Percentiles rank a stretch among this genome's conserved stretches.
These are phyloP conservation scores for Anisodus tanguticus DNA, from an alignment of 257 asterid species.

Conservation along the genomic window DNA sequence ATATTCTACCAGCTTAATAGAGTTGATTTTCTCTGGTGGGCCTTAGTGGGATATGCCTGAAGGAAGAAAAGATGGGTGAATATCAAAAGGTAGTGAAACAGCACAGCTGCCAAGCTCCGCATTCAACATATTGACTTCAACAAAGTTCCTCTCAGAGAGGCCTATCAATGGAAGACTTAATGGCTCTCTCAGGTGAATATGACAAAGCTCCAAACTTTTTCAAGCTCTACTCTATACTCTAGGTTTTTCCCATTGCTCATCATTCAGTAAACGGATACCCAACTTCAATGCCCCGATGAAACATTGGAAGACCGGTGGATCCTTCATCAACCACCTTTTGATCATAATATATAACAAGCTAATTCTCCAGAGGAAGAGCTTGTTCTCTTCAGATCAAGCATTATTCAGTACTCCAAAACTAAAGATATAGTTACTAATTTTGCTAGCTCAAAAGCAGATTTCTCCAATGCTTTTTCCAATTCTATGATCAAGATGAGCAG, in stretches of 20 bases:
- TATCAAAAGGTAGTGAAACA: slow-evolving; percentile 68
- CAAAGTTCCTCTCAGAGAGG: slow-evolving; percentile 64
- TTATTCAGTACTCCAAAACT: slow-evolving; percentile 54
- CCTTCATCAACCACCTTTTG: slow-evolving; percentile 68
- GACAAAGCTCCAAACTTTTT: background rate
- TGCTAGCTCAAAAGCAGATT: slow-evolving; percentile 65
- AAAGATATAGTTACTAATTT: slow-evolving; percentile 55
- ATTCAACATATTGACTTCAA: slow-evolving; percentile 57
- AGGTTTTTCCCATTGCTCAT: slow-evolving; percentile 83
- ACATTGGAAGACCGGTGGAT: slow-evolving; percentile 65
- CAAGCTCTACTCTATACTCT: slow-evolving; percentile 46
- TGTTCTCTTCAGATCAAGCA: slow-evolving; percentile 73
- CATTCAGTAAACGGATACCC: slow-evolving; percentile 58
- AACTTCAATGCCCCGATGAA: slow-evolving; percentile 63
- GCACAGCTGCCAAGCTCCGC: slow-evolving; percentile 58
- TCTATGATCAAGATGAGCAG: slow-evolving; percentile 93
- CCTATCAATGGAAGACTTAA: slow-evolving; percentile 61
- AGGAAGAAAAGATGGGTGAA: slow-evolving; percentile 78
- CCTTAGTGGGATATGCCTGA: slow-evolving; percentile 69
- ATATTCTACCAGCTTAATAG: background rate
- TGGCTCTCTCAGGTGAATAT: slow-evolving; percentile 62
- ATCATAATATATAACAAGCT: slow-evolving; percentile 60
- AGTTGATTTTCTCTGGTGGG: slow-evolving; percentile 58
- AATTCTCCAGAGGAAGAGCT: slow-evolving; percentile 52
- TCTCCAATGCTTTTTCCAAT: slow-evolving; percentile 55